phyloP scores from a whole-genome alignment of 768 basidiomycete genomes.

The Russula sp. region DNA sequence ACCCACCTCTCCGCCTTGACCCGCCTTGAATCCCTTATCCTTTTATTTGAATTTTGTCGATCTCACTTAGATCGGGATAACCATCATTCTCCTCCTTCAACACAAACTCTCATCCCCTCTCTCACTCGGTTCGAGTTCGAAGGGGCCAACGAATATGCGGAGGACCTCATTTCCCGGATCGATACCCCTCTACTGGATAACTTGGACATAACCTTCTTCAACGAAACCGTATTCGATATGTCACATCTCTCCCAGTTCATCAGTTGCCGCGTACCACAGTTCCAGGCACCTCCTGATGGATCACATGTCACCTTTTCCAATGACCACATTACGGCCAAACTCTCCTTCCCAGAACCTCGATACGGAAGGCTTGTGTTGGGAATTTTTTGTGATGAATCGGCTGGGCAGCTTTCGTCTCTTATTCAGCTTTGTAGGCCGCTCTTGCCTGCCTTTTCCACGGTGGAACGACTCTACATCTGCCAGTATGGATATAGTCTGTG shows the following conservation, averaged over 20 bases:
- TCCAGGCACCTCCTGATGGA: too few relatives aligned
- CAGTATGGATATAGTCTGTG: too few relatives aligned
- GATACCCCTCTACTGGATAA: too few relatives aligned
- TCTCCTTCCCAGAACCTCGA: not conserved
- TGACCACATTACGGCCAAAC: too few relatives aligned
- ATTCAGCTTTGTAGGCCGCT: not conserved
- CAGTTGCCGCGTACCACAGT: too few relatives aligned
- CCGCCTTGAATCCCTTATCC: not conserved
- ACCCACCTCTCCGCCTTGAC: not conserved
- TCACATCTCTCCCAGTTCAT: too few relatives aligned
- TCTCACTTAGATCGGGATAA: not conserved
- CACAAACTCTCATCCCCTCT: not conserved
- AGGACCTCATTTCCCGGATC: too few relatives aligned
- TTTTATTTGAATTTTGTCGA: not conserved
- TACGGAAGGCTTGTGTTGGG: not conserved
- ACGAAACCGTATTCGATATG: too few relatives aligned
- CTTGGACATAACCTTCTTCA: too few relatives aligned
- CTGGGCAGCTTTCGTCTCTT: not conserved
- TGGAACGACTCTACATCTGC: too few relatives aligned
- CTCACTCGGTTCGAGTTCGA: not conserved
- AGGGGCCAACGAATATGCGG: not conserved
- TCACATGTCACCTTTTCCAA: too few relatives aligned
- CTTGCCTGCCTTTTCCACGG: not conserved
- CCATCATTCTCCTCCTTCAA: not conserved
- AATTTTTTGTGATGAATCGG: not conserved